Evolutionary conservation across 1,284 basidiomycete species (phyloP).

Genomic region (Malassezia caprae): DNA sequence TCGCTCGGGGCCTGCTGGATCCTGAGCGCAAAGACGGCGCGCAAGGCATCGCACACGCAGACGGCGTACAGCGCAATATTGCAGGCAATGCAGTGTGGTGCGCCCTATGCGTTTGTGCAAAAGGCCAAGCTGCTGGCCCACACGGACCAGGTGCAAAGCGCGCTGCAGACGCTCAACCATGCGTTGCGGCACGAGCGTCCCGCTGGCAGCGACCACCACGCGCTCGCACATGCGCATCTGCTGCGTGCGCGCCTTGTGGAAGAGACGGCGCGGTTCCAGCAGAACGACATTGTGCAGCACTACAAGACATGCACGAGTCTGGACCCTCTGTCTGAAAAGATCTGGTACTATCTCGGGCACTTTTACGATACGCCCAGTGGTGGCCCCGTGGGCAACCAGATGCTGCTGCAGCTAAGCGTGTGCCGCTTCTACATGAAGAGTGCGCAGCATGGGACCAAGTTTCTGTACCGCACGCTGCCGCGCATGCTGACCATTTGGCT

Average conservation of each 20-base stretch:
- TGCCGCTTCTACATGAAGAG: slow-evolving; percentile 64
- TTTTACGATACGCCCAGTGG: slow-evolving; percentile 30
- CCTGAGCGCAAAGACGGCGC: slow-evolving; percentile 80
- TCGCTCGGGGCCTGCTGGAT: slow-evolving; percentile 60
- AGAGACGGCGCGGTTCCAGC: slow-evolving; percentile 73
- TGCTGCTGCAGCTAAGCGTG: slow-evolving; percentile 52
- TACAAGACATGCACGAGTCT: slow-evolving; percentile 47
- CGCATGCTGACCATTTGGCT: slow-evolving; percentile 91
- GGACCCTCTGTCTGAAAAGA: slow-evolving; percentile 56
- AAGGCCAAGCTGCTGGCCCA: slow-evolving; percentile 76
- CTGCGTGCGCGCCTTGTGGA: slow-evolving; percentile 88
- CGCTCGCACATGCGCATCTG: slow-evolving; percentile 60
- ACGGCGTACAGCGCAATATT: slow-evolving; percentile 93
- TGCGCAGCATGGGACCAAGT: slow-evolving; percentile 78
- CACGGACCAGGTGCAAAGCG: slow-evolving; percentile 71
- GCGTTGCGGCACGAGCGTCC: slow-evolving; percentile 52
- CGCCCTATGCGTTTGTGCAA: slow-evolving; percentile 76
- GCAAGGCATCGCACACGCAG: slow-evolving; percentile 88
- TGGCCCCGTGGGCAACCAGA: slow-evolving; percentile 52
- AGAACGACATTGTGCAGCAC: slow-evolving; percentile 54
- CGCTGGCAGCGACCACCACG: slow-evolving; percentile 15
- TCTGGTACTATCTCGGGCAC: slow-evolving; percentile 28
- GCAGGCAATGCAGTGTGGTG: slow-evolving; percentile 69
- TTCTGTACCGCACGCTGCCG: slow-evolving; percentile 89
- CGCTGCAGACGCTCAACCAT: slow-evolving; percentile 78